A percentile compares a stretch with the other conserved stretches of the same genome.
Conservation (phyloP, 106 monocot species). For the Ottelia alismoides region DNA sequence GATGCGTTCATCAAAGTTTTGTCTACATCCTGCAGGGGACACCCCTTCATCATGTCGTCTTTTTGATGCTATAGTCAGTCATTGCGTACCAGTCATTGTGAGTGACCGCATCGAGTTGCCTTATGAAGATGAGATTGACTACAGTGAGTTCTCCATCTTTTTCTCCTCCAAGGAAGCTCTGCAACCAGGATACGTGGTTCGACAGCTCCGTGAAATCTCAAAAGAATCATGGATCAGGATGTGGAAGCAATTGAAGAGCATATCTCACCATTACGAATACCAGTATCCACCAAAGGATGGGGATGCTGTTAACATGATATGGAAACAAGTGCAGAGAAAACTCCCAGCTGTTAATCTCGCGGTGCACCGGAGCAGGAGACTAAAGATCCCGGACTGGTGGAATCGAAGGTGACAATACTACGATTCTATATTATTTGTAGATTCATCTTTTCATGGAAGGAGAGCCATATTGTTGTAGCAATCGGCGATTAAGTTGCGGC, state of each 20-base stretch:
- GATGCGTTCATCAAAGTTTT: no score
- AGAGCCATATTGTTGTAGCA: no score
- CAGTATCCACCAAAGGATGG: constrained; percentile 38
- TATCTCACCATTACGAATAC: no score
- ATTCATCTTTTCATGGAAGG: no score
- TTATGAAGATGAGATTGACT: constrained; percentile 65
- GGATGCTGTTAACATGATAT: constrained; percentile 70
- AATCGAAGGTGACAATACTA: constrained; percentile 12
- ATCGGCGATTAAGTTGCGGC: no score
- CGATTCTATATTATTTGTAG: no score
- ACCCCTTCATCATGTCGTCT: no score
- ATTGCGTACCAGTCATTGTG: no score
- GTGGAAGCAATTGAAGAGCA: constrained; percentile 43
- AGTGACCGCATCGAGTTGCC: no score
- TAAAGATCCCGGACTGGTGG: constrained; percentile 82
- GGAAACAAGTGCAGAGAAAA: constrained; percentile 49
- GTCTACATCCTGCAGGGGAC: no score
- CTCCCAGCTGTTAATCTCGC: constrained; percentile 44
- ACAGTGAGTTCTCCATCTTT: constrained; percentile 53
- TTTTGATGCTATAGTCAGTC: no score
- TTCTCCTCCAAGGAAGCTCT: constrained; percentile 46
- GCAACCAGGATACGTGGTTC: constrained; percentile 25
- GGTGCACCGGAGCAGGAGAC: constrained; percentile 37
- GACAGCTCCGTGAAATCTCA: constrained; percentile 28
- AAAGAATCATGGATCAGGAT: constrained; percentile 47